Conservation (phyloP, 768 basidiomycete genomes). For the Suillus ampliporus region DNA sequence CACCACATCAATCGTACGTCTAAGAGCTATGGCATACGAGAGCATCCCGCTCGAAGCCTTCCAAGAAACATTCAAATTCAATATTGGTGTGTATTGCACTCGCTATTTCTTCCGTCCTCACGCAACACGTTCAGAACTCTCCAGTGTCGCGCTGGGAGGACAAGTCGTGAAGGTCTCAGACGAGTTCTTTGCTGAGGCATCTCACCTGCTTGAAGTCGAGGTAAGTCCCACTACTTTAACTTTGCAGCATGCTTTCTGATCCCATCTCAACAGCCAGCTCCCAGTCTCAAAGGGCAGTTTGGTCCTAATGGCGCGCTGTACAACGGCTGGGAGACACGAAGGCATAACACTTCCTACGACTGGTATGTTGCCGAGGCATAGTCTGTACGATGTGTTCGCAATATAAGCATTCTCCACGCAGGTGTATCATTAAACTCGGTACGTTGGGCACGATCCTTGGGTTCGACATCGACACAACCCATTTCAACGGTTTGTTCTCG, state of each 20-base stretch:
- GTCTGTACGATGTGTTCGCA: not conserved
- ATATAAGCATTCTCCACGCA: conserved; percentile 32
- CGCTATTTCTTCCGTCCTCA: not conserved
- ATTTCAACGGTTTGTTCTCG: conserved; percentile 78
- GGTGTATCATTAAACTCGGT: conserved; percentile 92
- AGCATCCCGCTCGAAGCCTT: conserved; percentile 54
- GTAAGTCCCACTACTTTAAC: conserved; percentile 46
- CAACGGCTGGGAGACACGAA: conserved; percentile 91
- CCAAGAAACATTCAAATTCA: conserved; percentile 48
- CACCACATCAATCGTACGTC: not conserved
- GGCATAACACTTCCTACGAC: conserved; percentile 89
- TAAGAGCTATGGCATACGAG: conserved; percentile 49
- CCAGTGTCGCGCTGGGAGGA: conserved; percentile 84
- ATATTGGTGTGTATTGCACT: conserved; percentile 50
- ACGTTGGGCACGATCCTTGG: conserved; percentile 74
- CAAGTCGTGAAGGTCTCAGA: conserved; percentile 80
- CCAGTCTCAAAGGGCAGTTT: conserved; percentile 93
- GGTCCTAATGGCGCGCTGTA: conserved; percentile 94
- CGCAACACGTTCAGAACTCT: conserved; percentile 67
- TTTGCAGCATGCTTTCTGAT: not conserved
- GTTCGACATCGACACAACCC: conserved; percentile 94
- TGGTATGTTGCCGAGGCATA: conserved; percentile 57
- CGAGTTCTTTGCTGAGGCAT: conserved; percentile 93
- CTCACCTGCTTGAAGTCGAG: conserved; percentile 81
- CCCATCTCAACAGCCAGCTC: conserved; percentile 65